Conservation (phyloP, 225 moss, liverwort and hornwort species). For the Asterella californica region DNA sequence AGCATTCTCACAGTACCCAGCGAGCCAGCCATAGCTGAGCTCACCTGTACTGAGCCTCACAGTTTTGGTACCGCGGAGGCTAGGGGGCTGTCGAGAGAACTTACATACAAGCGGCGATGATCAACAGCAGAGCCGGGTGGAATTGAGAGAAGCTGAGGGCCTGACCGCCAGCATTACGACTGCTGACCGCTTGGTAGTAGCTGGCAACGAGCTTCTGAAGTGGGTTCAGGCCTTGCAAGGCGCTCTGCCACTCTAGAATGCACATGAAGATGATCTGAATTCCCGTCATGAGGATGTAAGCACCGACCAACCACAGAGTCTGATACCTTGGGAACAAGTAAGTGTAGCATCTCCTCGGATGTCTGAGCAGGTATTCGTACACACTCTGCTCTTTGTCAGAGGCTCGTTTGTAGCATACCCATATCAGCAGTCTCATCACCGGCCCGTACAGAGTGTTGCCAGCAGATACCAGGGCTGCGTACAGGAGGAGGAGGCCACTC, state of each 20-base stretch:
- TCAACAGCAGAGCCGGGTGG: slow-evolving; percentile 53
- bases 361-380: slow-evolving; percentile 53
- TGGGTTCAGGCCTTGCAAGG: slow-evolving; percentile 23
- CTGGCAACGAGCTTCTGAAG: slow-evolving; percentile 47
- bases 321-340: slow-evolving; percentile 59
- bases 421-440: slow-evolving; percentile 52
- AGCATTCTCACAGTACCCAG: too few relatives aligned
- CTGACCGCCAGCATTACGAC: slow-evolving; percentile 61
- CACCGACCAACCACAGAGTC: slow-evolving; percentile 55
- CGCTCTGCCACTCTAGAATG: slow-evolving; percentile 50
- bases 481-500: slow-evolving; percentile 41
- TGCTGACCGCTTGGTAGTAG: slow-evolving; percentile 54
- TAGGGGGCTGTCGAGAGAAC: too few relatives aligned
- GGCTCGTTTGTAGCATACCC: slow-evolving; percentile 34
- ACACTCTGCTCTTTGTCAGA: slow-evolving; percentile 39
- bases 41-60: not conserved
- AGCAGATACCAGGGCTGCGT: slow-evolving; percentile 44
- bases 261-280: slow-evolving; percentile 50
- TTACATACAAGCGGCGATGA: slow-evolving; percentile 50
- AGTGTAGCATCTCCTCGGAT: slow-evolving; percentile 56
- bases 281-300: slow-evolving; percentile 44
- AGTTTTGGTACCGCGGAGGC: too few relatives aligned
- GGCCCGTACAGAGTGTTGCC: slow-evolving; percentile 65
- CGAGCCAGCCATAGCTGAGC: too few relatives aligned
- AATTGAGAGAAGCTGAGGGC: slow-evolving; percentile 38